These are phyloP conservation scores for Nothopassalora personata DNA, from an alignment of 2,329 filamentous ascomycete species.

Conservation along the genomic window DNA sequence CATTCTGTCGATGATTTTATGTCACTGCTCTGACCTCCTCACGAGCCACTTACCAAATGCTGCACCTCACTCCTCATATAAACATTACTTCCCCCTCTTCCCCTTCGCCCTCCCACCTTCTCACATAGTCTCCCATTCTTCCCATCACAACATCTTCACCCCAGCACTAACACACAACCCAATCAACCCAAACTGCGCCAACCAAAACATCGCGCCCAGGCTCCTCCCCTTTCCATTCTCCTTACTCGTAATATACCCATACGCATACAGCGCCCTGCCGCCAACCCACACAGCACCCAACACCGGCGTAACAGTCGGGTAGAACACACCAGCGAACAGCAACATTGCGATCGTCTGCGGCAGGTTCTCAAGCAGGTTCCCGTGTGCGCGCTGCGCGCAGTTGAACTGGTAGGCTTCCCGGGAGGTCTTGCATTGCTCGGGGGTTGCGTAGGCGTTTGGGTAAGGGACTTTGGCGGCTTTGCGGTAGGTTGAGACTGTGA, in stretches of 20 bases:
- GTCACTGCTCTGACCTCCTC: too few species aligned
- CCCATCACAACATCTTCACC: background rate
- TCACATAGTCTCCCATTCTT: background rate
- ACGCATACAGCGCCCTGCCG: background rate
- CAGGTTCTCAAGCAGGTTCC: background rate
- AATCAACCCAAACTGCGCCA: background rate
- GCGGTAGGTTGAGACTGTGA: background rate
- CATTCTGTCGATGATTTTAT: too few species aligned
- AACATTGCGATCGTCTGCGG: background rate
- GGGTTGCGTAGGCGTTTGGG: background rate
- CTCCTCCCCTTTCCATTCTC: slow-evolving; percentile 2
- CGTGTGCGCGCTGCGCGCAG: background rate
- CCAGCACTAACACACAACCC: slow-evolving; percentile 1
- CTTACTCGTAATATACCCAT: slow-evolving; percentile 1
- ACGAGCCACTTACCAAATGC: too few species aligned
- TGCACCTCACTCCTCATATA: too few species aligned
- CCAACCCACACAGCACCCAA: background rate
- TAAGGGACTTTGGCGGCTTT: background rate
- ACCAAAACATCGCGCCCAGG: background rate
- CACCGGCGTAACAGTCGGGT: background rate
- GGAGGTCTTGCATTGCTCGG: background rate
- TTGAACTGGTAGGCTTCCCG: background rate
- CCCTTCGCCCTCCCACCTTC: background rate
- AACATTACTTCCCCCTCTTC: background rate
- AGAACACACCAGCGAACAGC: background rate